phyloP scores from a whole-genome alignment of 352 stramenopile genomes.

The Phytopythium ostracodes region DNA sequence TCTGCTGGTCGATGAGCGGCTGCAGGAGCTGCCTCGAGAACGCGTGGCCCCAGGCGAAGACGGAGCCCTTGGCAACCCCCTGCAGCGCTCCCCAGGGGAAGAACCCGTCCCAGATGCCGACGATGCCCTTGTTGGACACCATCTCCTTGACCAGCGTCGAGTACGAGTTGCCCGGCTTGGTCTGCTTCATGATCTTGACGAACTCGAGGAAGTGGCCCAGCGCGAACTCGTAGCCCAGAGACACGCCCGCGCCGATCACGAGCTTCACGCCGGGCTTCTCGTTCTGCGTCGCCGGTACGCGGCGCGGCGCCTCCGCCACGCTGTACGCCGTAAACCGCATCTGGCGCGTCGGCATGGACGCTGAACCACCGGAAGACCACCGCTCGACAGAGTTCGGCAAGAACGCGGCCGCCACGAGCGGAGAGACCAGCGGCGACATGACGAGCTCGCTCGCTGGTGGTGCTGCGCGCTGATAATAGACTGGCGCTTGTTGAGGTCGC shows the following conservation, averaged over 20 bases:
- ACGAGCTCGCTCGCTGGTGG: too few species aligned
- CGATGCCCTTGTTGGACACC: slow-evolving; percentile 79
- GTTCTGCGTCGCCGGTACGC: too few species aligned
- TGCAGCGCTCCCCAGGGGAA: slow-evolving; percentile 91
- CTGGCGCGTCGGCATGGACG: too few species aligned
- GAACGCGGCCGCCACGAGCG: too few species aligned
- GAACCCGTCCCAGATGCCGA: slow-evolving; percentile 92
- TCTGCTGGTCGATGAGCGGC: slow-evolving; percentile 51
- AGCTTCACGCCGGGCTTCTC: slow-evolving; percentile 83
- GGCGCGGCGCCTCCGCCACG: too few species aligned
- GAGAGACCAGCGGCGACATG: too few species aligned
- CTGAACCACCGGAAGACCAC: too few species aligned
- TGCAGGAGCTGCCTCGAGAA: slow-evolving; percentile 52
- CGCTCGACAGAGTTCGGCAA: too few species aligned
- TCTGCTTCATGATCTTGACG: slow-evolving; percentile 94
- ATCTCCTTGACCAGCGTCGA: slow-evolving; percentile 67
- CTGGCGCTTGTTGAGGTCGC: too few species aligned
- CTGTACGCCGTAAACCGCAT: too few species aligned
- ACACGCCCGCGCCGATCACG: slow-evolving; percentile 80
- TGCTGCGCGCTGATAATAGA: too few species aligned
- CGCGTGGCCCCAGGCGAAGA: slow-evolving; percentile 89
- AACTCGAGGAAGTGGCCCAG: slow-evolving; percentile 92
- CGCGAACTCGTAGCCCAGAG: slow-evolving; percentile 85
- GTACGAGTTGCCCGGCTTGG: slow-evolving; percentile 79
- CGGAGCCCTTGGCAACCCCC: slow-evolving; percentile 85